Conservation (phyloP, 768 basidiomycete species). For the Sarcomyxa edulis region DNA sequence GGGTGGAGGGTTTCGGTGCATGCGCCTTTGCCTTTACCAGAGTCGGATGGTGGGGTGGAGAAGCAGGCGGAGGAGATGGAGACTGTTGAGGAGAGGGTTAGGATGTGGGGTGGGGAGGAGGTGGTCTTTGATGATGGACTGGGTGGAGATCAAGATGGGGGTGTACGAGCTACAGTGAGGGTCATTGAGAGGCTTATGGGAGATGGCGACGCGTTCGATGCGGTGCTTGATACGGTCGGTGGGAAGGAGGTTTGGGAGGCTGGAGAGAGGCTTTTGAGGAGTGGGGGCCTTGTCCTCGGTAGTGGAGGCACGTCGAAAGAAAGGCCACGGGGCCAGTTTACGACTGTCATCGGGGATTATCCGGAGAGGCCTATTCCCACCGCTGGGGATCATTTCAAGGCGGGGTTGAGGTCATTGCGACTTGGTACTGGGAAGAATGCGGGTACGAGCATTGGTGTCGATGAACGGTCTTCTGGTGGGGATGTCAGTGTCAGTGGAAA, state of each 20-base stretch:
- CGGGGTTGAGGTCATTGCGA: conserved; percentile 61
- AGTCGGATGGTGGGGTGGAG: conserved; percentile 16
- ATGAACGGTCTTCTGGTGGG: conserved; percentile 5
- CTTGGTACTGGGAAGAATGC: conserved; percentile 19
- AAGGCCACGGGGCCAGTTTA: conserved; percentile 50
- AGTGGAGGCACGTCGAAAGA: conserved; percentile 19
- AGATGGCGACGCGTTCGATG: conserved; percentile 67
- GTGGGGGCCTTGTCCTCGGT: conserved; percentile 17
- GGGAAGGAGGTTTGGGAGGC: conserved; percentile 78
- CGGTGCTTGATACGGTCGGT: conserved; percentile 78
- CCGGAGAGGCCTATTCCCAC: conserved; percentile 62
- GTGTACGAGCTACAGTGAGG: conserved; percentile 31
- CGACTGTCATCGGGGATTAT: conserved; percentile 72
- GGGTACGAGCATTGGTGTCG: conserved; percentile 5
- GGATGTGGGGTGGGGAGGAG: conserved; percentile 72
- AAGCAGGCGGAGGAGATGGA: conserved; percentile 30
- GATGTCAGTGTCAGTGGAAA: conserved; percentile 25
- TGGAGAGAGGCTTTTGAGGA: conserved; percentile 53
- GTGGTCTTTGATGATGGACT: conserved; percentile 67
- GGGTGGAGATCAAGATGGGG: conserved; percentile 23
- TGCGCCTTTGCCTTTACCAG: conserved; percentile 28
- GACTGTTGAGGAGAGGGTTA: conserved; percentile 46
- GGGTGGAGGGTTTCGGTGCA: conserved; percentile 80
- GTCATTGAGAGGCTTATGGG: conserved; percentile 46
- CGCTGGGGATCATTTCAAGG: conserved; percentile 67